phyloP scores from a whole-genome alignment of 2,329 filamentous ascomycete genomes.

The Aciculosporium take region DNA sequence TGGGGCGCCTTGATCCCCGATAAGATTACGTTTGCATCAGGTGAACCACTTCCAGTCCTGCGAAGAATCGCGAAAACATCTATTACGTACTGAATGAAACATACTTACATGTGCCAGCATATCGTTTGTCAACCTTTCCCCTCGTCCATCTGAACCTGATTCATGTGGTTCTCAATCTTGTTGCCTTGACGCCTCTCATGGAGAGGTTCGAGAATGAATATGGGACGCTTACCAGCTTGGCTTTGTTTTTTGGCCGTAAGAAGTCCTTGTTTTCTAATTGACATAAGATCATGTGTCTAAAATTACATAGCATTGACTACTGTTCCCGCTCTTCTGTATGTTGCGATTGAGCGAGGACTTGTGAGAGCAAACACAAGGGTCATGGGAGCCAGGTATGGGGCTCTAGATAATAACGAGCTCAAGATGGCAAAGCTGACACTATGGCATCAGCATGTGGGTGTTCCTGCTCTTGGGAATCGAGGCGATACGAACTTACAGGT shows the following conservation, averaged over 20 bases:
- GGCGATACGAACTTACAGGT: constrained; percentile 69
- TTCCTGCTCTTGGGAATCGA: constrained; percentile 78
- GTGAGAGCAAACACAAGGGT: constrained; percentile 58
- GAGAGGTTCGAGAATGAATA: constrained; percentile 89
- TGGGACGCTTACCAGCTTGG: constrained; percentile 75
- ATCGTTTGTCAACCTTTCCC: constrained; percentile 84
- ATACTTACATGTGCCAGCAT: constrained; percentile 42
- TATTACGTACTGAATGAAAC: background rate
- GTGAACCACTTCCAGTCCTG: constrained; percentile 33
- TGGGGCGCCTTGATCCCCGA: constrained; percentile 71
- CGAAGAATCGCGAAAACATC: background rate
- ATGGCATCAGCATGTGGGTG: constrained; percentile 61
- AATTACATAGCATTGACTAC: constrained; percentile 52
- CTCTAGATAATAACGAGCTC: background rate
- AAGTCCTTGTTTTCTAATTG: constrained; percentile 10
- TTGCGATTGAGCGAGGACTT: constrained; percentile 61
- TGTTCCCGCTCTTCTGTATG: constrained; percentile 69
- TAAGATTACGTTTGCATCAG: constrained; percentile 54
- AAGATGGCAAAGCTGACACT: background rate
- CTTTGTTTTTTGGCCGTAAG: constrained; percentile 84
- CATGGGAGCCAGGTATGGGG: constrained; percentile 63
- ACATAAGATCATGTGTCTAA: constrained; percentile 1
- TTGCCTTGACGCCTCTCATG: constrained; percentile 74
- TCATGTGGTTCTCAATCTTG: constrained; percentile 64
- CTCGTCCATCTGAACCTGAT: constrained; percentile 71